phyloP scores from a whole-genome alignment of 306 rosid genomes.

The Hylodesmum podocarpum region DNA sequence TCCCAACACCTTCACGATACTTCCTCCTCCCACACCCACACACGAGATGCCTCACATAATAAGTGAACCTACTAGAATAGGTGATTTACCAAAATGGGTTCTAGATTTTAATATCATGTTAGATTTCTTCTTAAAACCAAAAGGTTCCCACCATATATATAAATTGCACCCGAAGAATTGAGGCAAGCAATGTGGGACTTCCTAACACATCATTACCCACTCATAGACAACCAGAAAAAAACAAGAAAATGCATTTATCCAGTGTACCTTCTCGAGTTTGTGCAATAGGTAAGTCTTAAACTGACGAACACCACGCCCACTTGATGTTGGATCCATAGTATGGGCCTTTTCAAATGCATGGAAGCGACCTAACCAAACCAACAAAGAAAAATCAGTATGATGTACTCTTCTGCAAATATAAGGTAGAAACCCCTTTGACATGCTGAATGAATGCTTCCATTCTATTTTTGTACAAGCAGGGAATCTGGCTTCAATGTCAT shows the following conservation, averaged over 20 bases:
- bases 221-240: background rate
- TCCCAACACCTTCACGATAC: too few relatives aligned
- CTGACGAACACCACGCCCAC: conserved; percentile 95
- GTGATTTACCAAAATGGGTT: too few relatives aligned
- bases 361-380: conserved; percentile 75
- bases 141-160: too few relatives aligned
- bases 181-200: too few relatives aligned
- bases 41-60: too few relatives aligned
- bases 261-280: conserved; percentile 73
- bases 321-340: conserved; percentile 70
- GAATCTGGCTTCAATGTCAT: background rate
- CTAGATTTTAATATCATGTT: too few relatives aligned
- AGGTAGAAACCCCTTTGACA: background rate
- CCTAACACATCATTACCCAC: background rate
- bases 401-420: background rate
- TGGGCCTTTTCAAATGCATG: conserved; percentile 96
- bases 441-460: background rate
- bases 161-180: too few relatives aligned
- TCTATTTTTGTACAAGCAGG: background rate
- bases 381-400: conserved; percentile 13
- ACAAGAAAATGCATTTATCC: conserved; percentile 22
- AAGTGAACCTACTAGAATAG: too few relatives aligned
- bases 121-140: too few relatives aligned
- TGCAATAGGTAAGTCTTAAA: conserved; percentile 86
- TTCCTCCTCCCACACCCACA: too few relatives aligned